Base-by-base conservation (phyloP, 257 asterid genomes). In the Orobanche coerulescens region DNA sequence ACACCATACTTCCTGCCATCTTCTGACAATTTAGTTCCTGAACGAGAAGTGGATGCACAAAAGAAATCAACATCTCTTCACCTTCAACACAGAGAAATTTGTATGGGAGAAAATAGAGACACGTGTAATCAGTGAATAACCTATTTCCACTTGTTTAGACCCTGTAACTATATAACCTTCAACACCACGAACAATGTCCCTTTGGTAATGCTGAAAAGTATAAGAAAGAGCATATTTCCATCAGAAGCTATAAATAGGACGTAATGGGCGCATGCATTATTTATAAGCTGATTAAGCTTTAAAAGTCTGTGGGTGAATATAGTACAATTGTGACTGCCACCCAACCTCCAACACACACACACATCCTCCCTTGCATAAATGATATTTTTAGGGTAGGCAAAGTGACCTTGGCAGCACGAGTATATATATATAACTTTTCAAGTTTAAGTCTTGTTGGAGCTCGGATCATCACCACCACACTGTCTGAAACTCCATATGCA, bases 111-210 rank as follows among this genome's bases (percentile, higher is more conserved):
- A 53, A 58, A 48, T 30, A 58, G 5, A 67, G 15, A 20, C 15
- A 5, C 47, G 30, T 18, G 42, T 24, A 40, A 40, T 66, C 63
- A 55, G 39, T 13, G 61, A 14, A 22, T 74, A 48, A 90, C 97
- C 97, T 78, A 90, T 87, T 77, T 90, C 97, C 50, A 90, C 87
- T 80, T 87, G 97, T 64, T 83, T 90, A 58, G 97, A 90, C 68
- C 97, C 97, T 16, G 94, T 83, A 71, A 90, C 97, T 63, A 90
- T 90, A 71, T 90, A 90, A 57, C 95, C 95, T 87, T 90, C 97
- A 66, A 90, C 95, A 70, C 94, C 97, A 60, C 97, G 96, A 33
- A 90, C 96, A 52, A 85, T 87, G 81, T 93, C 99, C 78, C 99
- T 85, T 80, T 93, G 99, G 69, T 87, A 93, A 87, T 93, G 97